phyloP scores from a whole-genome alignment of 495 filamentous ascomycete genomes.

The Penicillium verhagenii region DNA sequence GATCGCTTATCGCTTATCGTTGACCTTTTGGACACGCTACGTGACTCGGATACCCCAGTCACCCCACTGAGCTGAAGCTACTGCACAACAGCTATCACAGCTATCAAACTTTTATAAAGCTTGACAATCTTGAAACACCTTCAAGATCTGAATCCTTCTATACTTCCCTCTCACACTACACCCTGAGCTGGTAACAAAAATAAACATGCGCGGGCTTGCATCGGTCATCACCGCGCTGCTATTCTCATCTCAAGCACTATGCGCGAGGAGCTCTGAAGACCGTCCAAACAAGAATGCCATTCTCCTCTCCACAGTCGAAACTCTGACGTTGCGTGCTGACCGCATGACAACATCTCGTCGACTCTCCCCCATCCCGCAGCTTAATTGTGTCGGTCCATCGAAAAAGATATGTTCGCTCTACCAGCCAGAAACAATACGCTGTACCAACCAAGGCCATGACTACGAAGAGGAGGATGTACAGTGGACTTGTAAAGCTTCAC shows the following conservation, averaged over 20 bases:
- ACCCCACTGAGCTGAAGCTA: neutral
- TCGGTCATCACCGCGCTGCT: neutral
- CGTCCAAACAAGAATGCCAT: conserved; percentile 58
- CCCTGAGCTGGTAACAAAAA: neutral
- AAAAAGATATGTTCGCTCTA: conserved; percentile 59
- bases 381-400: conserved; percentile 74
- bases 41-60: neutral
- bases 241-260: conserved; percentile 17
- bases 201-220: neutral
- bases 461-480: conserved; percentile 72
- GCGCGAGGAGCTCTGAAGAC: conserved; percentile 20
- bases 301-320: conserved; percentile 72
- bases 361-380: conserved; percentile 72
- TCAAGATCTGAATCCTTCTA: too few species aligned
- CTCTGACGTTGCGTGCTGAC: conserved; percentile 69
- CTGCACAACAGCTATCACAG: neutral
- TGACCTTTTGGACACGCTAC: conserved; percentile 12
- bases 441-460: conserved; percentile 73
- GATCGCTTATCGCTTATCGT: conserved; percentile 19
- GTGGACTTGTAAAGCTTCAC: conserved; percentile 81
- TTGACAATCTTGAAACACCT: neutral
- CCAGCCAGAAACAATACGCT: conserved; percentile 78
- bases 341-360: conserved; percentile 71
- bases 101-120: neutral
- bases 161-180: neutral